Conservation (phyloP, 2,329 filamentous ascomycete species). For the Sporothrix phasma region DNA sequence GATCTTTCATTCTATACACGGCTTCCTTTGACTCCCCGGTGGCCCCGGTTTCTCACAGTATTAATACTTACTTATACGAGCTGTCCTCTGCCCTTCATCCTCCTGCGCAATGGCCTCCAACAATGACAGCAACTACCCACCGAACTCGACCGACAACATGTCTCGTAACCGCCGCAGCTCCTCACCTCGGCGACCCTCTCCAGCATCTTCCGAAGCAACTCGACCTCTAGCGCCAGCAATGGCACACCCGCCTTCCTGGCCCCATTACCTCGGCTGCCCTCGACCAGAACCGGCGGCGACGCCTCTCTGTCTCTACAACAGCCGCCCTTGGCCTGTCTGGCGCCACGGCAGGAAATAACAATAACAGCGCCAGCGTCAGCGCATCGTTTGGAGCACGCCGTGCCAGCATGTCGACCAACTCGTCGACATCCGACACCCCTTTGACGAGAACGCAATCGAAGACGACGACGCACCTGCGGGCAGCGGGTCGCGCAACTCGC, state of each 20-base stretch:
- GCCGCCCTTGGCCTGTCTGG: constrained; percentile 55
- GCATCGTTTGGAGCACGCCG: constrained; percentile 44
- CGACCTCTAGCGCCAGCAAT: constrained; percentile 34
- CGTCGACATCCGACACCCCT: constrained; percentile 33
- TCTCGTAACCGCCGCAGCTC: constrained; percentile 42
- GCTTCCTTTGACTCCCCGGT: background rate
- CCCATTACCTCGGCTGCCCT: constrained; percentile 35
- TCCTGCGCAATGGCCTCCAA: constrained; percentile 19
- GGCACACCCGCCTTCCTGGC: constrained; percentile 36
- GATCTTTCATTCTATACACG: background rate
- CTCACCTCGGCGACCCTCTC: constrained; percentile 46
- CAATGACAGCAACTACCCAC: constrained; percentile 16
- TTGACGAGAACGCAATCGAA: constrained; percentile 65
- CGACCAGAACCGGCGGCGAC: constrained; percentile 48
- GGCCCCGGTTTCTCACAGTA: no score
- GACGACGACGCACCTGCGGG: constrained; percentile 51
- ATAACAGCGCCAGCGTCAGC: constrained; percentile 23
- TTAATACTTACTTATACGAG: background rate
- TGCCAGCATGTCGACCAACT: constrained; percentile 60
- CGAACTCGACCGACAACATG: constrained; percentile 24
- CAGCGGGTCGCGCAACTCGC: constrained; percentile 41
- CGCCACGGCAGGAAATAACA: constrained; percentile 56
- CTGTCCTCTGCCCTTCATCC: background rate
- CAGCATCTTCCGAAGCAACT: constrained; percentile 50
- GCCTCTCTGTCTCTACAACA: constrained; percentile 57